Evolutionary conservation across 257 asterid species (phyloP).

Genomic region (Osmanthus fragrans): DNA sequence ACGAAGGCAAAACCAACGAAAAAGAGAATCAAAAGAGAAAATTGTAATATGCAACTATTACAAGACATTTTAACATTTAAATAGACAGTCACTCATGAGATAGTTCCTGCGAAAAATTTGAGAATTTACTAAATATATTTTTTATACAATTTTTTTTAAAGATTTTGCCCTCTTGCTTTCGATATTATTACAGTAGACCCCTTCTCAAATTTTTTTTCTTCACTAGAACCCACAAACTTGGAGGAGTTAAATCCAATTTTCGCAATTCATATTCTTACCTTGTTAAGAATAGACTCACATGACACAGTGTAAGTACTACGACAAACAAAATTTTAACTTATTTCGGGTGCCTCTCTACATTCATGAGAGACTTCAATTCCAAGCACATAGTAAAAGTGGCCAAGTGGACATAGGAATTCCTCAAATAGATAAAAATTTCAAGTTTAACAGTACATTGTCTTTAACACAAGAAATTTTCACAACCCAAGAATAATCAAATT

Average conservation of each 20-base stretch:
- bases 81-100: no score
- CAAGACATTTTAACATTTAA: neutral
- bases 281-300: neutral
- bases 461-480: slow-evolving; percentile 31
- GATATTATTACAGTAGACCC: neutral
- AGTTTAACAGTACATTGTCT: slow-evolving; percentile 19
- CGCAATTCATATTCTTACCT: neutral
- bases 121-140: no score
- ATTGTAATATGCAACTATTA: no score
- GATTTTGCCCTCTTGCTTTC: neutral
- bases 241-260: no score
- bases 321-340: neutral
- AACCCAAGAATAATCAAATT: slow-evolving; percentile 33
- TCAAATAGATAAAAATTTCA: slow-evolving; percentile 38
- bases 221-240: neutral
- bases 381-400: slow-evolving; percentile 24
- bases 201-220: neutral
- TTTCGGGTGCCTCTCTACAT: no score
- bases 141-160: no score
- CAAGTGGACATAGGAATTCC: slow-evolving; percentile 31
- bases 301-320: no score
- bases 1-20: no score
- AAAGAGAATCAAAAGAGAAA: no score
- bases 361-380: slow-evolving; percentile 24
- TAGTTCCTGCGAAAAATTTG: no score